Evolutionary conservation across 768 basidiomycete species (phyloP), one percentile per base, ranked within the genome.

Genomic region (Tremella mesenterica): DNA sequence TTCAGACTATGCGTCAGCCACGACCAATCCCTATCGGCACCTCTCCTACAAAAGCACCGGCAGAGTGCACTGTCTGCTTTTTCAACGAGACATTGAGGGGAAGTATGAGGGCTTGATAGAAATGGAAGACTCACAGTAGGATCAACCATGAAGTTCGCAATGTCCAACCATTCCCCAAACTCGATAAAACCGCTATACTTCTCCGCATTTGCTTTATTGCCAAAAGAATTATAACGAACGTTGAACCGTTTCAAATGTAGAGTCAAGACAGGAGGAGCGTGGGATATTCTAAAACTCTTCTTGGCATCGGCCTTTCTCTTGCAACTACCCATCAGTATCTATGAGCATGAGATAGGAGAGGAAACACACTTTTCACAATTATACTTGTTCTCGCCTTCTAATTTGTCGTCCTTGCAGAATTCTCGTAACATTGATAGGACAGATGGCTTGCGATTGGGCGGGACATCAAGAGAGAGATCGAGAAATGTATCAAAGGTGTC

Each of bases 401-500:
- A 73, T 57, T 80, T 77, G 67, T 99, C 95, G 44, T 85, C 76
- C 7, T 82, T 83, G 31, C 86, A 81, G 63, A 95, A 95, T 5
- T 61, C 62, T 33, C 57, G 38, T 49, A 69, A 56, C 67, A 69
- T 69, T 3, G 50, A 43, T 18, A 21, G 30, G 4, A 69, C 18
- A 14, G 49, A 48, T 65, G 83, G 85, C 30, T 79, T 78, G 52
- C 93, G 73, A 1, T 88, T 89, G 3, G 85, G 83, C 55, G 81
- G 77, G 53, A 97, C 86, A 71, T 97, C 95, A 56, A 99, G 76
- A 69, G 88, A 90, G 48, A 99, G 79, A 74, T 99, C 95, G 49
- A 97, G 79, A 66, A 92, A 86, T 60, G 84, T 82, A 77, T 99
- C 95, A 69, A 90, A 92, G 2, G 95, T 99, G 75, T 99, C 95